These are phyloP conservation scores for Ocimum tenuiflorum DNA, from an alignment of 257 asterid genomes.

Conservation along the genomic window DNA sequence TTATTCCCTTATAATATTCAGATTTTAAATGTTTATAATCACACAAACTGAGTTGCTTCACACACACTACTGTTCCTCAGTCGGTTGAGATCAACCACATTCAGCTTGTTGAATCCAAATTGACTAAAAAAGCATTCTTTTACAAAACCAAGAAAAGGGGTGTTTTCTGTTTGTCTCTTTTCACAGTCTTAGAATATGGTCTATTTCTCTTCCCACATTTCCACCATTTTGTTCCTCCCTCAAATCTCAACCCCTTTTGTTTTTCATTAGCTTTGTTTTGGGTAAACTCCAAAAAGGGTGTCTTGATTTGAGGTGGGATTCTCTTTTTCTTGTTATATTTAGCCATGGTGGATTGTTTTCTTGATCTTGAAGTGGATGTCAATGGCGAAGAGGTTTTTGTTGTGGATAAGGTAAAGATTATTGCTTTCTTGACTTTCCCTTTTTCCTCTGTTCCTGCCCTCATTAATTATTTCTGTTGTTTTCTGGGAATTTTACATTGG, in stretches of 20 bases:
- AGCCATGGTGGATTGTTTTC: slow-evolving; percentile 54
- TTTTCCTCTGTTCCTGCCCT: neutral
- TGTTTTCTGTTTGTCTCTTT: slow-evolving; percentile 53
- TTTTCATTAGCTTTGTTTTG: neutral
- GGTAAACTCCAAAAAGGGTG: slow-evolving; percentile 26
- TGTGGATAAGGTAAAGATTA: slow-evolving; percentile 56
- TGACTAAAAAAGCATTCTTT: slow-evolving; percentile 29
- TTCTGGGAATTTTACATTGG: too few species aligned
- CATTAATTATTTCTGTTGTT: slow-evolving; percentile 7
- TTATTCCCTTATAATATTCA: neutral
- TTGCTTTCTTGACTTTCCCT: neutral
- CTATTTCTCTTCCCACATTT: slow-evolving; percentile 17
- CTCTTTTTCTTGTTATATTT: slow-evolving; percentile 8
- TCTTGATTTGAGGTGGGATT: slow-evolving; percentile 40
- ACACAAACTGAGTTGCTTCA: slow-evolving; percentile 36
- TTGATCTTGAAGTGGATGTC: slow-evolving; percentile 74
- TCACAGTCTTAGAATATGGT: slow-evolving; percentile 39
- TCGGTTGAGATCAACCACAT: slow-evolving; percentile 23
- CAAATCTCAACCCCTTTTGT: slow-evolving; percentile 15
- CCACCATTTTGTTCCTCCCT: slow-evolving; percentile 16
- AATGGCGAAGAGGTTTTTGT: slow-evolving; percentile 79
- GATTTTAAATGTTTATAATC: slow-evolving; percentile 24
- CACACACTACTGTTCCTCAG: slow-evolving; percentile 45
- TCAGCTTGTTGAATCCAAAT: slow-evolving; percentile 8
- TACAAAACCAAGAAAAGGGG: slow-evolving; percentile 43